Evolutionary conservation across 1,284 basidiomycete genomes (phyloP).

Genomic region (Cutaneotrichosporon curvatum): DNA sequence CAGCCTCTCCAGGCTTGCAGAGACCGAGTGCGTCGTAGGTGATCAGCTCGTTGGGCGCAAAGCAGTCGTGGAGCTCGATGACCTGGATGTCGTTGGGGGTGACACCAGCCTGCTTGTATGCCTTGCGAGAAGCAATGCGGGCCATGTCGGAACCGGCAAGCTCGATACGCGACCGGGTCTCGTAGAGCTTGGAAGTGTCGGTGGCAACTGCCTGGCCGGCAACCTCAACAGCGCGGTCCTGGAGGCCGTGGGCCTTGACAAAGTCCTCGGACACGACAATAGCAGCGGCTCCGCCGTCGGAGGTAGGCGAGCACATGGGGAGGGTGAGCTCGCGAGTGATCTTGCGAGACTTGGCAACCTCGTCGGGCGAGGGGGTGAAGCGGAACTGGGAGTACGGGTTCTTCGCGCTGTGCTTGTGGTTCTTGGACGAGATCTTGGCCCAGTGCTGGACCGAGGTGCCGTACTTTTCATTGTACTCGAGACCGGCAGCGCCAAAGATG

Average conservation of each 20-base stretch:
- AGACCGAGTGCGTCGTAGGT: slow-evolving; percentile 18
- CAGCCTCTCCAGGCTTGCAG: slow-evolving; percentile 10
- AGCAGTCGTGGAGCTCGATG: slow-evolving; percentile 22
- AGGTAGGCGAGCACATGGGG: slow-evolving; percentile 20
- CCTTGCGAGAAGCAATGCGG: slow-evolving; percentile 9
- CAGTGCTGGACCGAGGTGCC: slow-evolving; percentile 13
- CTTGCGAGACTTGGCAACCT: slow-evolving; percentile 13
- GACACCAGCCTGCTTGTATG: slow-evolving; percentile 15
- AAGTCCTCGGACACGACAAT: slow-evolving; percentile 16
- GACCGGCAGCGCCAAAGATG: slow-evolving; percentile 18
- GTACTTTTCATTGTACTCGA: slow-evolving; percentile 17
- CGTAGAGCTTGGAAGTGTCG: slow-evolving; percentile 15
- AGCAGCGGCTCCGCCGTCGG: slow-evolving; percentile 15
- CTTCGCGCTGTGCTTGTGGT: slow-evolving; percentile 17
- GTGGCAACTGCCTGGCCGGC: slow-evolving; percentile 13
- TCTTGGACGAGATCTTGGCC: slow-evolving; percentile 17
- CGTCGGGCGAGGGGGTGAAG: slow-evolving; percentile 11
- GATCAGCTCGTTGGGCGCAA: slow-evolving; percentile 20
- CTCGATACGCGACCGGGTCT: slow-evolving; percentile 15
- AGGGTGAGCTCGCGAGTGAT: slow-evolving; percentile 20
- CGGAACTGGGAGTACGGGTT: slow-evolving; percentile 22
- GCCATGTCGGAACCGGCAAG: slow-evolving; percentile 18
- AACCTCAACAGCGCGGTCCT: slow-evolving; percentile 19
- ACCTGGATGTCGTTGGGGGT: slow-evolving; percentile 16
- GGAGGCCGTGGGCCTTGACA: slow-evolving; percentile 10